Evolutionary conservation across 306 rosid genomes (phyloP).

Genomic region (Gleditsia sinensis): DNA sequence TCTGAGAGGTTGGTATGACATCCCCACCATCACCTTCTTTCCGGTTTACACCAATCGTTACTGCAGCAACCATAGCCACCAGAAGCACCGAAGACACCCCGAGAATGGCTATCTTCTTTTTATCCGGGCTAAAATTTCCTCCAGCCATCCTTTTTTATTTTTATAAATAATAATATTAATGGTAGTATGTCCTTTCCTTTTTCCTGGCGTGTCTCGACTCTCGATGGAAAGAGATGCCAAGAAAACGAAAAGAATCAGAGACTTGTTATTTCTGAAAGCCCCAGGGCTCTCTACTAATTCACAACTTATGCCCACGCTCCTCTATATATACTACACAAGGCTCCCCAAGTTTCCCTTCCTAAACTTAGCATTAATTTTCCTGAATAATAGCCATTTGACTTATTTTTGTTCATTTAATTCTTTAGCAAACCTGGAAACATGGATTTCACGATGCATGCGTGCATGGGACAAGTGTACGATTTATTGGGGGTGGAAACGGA

Average conservation of each 20-base stretch:
- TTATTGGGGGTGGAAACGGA: too few relatives aligned
- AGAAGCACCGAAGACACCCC: constrained; percentile 40
- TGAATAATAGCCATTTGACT: too few relatives aligned
- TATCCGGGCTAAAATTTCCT: background rate
- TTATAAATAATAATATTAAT: too few relatives aligned
- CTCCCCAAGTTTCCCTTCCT: too few relatives aligned
- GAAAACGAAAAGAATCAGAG: constrained; percentile 1
- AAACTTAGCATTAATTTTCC: constrained; percentile 6
- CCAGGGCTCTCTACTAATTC: constrained; percentile 22
- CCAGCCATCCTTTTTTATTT: too few relatives aligned
- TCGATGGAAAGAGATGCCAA: background rate
- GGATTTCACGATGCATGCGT: too few relatives aligned
- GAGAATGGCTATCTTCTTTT: constrained; percentile 11
- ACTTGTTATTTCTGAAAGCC: constrained; percentile 24
- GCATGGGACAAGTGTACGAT: too few relatives aligned
- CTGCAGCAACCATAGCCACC: constrained; percentile 27
- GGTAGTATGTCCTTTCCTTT: background rate
- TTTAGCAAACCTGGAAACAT: constrained; percentile 13
- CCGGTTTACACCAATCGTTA: background rate
- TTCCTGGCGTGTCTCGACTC: background rate
- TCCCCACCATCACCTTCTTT: background rate
- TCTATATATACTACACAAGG: constrained; percentile 16
- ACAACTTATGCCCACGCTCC: background rate
- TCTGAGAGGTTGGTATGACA: constrained; percentile 9
- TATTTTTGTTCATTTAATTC: constrained; percentile 11